Evolutionary conservation across 495 filamentous ascomycete genomes (phyloP), one percentile per base, ranked within the genome.

Genomic region (Hypoxylon rickii): DNA sequence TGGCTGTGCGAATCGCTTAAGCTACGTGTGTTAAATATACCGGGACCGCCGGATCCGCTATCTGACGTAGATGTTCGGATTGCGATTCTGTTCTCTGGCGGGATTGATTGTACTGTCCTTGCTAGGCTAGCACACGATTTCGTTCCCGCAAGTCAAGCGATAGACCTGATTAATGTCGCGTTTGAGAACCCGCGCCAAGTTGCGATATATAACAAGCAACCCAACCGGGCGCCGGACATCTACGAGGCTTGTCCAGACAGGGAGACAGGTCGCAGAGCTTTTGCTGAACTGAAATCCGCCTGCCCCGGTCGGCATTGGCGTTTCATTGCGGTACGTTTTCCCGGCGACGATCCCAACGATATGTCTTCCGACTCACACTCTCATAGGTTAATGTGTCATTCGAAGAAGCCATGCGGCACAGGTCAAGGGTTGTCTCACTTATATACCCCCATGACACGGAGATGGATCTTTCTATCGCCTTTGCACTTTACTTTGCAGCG

Each of bases 391-490:
- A 99, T 61, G 76, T 99, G 20, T 86, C 94, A 0, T 96, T 92
- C 61, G 61, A 76, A 10, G 90, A 96, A 54, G 88, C 86, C 0
- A 55, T 86, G 37, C 74, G 78, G 2, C 90, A 96, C 63, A 85
- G 90, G 39, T 62, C 79, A 5, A 76, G 73, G 4, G 79, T 97
- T 2, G 80, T 90, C 31, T 79, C 81, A 1, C 79, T 99, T 11
- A 94, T 97, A 63, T 80, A 87, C 61, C 94, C 94, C 0, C 94
- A 97, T 70, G 91, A 96, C 63, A 97, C 94, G 0, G 95, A 97
- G 69, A 99, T 99, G 94, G 94, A 99, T 64, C 79, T 97, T 2
- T 97, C 95, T n/a, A 97, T 99, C 61, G 88, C 88, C 1, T 84
- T 82, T 44, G 94, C 94, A 0, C 79, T 97, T 38, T 97, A 96